These are phyloP conservation scores for Pisolithus sp. DNA, from an alignment of 768 basidiomycete species.

Conservation along the genomic window DNA sequence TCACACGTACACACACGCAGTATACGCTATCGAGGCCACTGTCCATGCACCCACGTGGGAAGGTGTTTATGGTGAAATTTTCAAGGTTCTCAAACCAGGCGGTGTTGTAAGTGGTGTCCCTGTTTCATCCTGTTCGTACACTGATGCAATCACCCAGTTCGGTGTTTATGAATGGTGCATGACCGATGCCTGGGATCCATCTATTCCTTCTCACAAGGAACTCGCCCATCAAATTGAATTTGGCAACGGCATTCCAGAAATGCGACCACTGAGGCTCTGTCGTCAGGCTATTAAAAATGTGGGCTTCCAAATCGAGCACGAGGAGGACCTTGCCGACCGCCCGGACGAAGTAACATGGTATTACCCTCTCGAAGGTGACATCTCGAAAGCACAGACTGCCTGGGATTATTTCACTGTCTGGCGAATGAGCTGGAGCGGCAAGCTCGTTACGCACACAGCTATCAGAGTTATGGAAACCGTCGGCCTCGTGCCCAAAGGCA, in stretches of 20 bases:
- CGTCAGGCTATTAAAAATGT: constrained; percentile 75
- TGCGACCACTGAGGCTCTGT: constrained; percentile 70
- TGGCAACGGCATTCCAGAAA: constrained; percentile 96
- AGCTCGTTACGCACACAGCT: constrained; percentile 74
- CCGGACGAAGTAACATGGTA: constrained; percentile 82
- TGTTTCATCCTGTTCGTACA: background rate
- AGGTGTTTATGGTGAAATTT: constrained; percentile 90
- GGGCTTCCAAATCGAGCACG: constrained; percentile 82
- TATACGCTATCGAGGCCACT: constrained; percentile 97
- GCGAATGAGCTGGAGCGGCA: constrained; percentile 87
- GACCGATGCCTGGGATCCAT: constrained; percentile 90
- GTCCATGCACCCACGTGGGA: constrained; percentile 95
- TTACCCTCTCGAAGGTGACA: constrained; percentile 93
- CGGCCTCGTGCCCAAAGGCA: constrained; percentile 86
- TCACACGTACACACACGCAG: constrained; percentile 36
- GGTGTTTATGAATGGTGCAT: constrained; percentile 99
- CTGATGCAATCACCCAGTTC: constrained; percentile 45
- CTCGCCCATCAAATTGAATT: constrained; percentile 90
- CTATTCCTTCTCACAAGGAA: constrained; percentile 79
- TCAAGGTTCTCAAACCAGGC: constrained; percentile 92
- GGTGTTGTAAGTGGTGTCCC: constrained; percentile 53
- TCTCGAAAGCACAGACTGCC: constrained; percentile 84
- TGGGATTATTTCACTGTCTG: constrained; percentile 89
- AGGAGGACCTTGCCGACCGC: constrained; percentile 91
- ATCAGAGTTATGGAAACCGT: constrained; percentile 72